Percentiles rank a stretch among this genome's conserved stretches.
These are phyloP conservation scores for Periglandula ipomoeae DNA, from an alignment of 2,329 filamentous ascomycete species.

Conservation along the genomic window DNA sequence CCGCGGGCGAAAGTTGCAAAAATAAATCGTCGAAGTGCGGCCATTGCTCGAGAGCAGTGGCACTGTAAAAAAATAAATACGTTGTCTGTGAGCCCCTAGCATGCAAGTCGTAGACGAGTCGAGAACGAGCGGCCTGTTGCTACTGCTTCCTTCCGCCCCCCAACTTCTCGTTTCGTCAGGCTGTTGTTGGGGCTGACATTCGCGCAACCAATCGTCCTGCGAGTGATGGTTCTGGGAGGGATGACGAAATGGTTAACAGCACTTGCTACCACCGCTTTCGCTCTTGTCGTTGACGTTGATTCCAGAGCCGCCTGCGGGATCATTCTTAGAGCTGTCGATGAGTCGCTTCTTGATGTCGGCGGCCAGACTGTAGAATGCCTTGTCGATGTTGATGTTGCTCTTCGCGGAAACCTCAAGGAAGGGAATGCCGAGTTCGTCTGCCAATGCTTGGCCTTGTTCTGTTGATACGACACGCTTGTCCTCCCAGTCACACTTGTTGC, in stretches of 20 bases:
- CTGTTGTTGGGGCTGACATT: background rate
- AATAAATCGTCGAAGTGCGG: constrained; percentile 6
- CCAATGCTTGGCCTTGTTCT: constrained; percentile 85
- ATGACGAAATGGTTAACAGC: constrained; percentile 23
- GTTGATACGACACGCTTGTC: constrained; percentile 94
- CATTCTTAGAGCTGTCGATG: constrained; percentile 80
- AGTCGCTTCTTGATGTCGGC: constrained; percentile 97
- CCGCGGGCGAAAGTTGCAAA: constrained; percentile 13
- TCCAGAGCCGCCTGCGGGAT: constrained; percentile 48
- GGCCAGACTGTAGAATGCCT: constrained; percentile 93
- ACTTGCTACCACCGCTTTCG: constrained; percentile 55
- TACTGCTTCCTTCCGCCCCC: background rate
- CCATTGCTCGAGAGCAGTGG: background rate
- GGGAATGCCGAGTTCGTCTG: constrained; percentile 91
- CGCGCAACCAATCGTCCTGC: background rate
- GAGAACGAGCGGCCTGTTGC: background rate
- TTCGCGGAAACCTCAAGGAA: constrained; percentile 99
- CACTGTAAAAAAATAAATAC: background rate
- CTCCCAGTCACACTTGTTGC: constrained; percentile 99
- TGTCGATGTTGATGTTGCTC: constrained; percentile 99
- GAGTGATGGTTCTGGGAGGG: background rate
- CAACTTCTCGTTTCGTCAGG: background rate
- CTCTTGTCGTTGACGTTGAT: constrained; percentile 62
- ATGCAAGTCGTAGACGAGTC: background rate
- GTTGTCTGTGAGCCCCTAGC: background rate